A percentile compares a stretch with the other conserved stretches of the same genome.
These are phyloP conservation scores for Eutrema salsugineum DNA, from an alignment of 441 rosid species.

Conservation along the genomic window DNA sequence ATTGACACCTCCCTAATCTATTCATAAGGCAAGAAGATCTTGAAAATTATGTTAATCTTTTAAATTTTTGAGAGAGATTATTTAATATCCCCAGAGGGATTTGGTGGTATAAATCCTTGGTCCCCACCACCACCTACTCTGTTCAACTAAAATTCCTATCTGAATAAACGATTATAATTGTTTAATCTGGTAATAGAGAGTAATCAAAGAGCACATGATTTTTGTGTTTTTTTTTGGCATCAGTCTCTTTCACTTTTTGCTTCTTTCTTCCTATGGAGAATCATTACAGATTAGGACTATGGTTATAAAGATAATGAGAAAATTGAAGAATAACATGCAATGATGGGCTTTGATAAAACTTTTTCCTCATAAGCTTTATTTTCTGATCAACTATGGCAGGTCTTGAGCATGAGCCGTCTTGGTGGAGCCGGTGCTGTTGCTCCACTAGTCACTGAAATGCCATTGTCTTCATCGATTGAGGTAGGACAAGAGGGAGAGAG, in stretches of 20 bases:
- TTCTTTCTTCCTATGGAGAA: neutral
- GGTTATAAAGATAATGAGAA: neutral
- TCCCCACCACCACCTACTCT: conserved; percentile 29
- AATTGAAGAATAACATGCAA: conserved; percentile 4
- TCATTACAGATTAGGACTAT: conserved; percentile 9
- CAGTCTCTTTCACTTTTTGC: conserved; percentile 23
- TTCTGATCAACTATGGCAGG: conserved; percentile 45
- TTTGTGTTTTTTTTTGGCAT: neutral
- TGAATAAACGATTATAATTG: conserved; percentile 9
- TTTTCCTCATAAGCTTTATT: conserved; percentile 1
- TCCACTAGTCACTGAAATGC: conserved; percentile 91
- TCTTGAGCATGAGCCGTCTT: conserved; percentile 95
- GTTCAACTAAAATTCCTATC: conserved; percentile 1
- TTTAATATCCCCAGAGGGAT: conserved; percentile 12
- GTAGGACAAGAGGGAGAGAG: conserved; percentile 35
- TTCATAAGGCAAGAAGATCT: conserved; percentile 1
- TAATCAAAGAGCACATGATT: conserved; percentile 23
- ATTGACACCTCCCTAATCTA: neutral
- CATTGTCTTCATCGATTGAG: conserved; percentile 75
- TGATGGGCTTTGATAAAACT: conserved; percentile 11
- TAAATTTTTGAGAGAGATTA: neutral
- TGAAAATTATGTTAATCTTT: neutral
- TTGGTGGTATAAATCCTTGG: conserved; percentile 21
- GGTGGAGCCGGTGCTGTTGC: conserved; percentile 99
- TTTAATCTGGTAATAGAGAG: conserved; percentile 4